Base-by-base conservation (phyloP, 208 protist genomes). In the Crithidia acanthocephali region DNA sequence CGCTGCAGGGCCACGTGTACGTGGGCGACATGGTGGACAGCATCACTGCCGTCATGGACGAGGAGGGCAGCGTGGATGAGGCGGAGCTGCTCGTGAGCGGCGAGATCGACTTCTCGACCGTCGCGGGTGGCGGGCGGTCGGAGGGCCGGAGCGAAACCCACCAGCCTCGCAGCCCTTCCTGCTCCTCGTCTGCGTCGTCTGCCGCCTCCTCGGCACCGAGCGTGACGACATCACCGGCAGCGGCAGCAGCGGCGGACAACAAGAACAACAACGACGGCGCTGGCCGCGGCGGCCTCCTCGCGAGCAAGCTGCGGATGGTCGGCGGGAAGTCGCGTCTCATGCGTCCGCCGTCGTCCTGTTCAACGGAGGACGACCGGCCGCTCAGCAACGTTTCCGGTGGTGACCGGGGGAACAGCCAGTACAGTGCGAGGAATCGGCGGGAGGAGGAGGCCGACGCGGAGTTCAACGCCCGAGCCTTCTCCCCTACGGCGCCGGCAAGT, bases 21-120 rank as follows among this genome's bases (percentile, higher is more conserved):
- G 69, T 95, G 23, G 90, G 86, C 35, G 61, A 83, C 48, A 72
- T 95, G 58, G 77, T 88, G 28, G 68, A 87, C 37, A 61, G 72
- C 30, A 76, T 95, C 13, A 65, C 79, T 13, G 59, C 57, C 1
- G 71, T 79, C 16, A 59, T 86, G 32, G 68, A 70, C n/a, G 76
- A 81, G 55, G 69, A 73, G 47, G 62, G 61, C 53, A 45, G 56
- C n/a, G 84, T 78, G 16, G 84, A 73, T 30, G 47, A 68, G 60
- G 82, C 64, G 23, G 79, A 84, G 80, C 37, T 91, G 37, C 61
- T 80, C 22, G 71, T 55, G 25, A 73, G 63, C 64, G 80, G 73
- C 3, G 81, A 90, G 22, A 30, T 91, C 16, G 80, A 85, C 67
- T 89, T 90, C 77, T 81, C 80, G 3, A 40, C 60, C 16, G 51